Base-by-base conservation (phyloP, 2,329 filamentous ascomycete species). In the Paraphaeosphaeria minitans region DNA sequence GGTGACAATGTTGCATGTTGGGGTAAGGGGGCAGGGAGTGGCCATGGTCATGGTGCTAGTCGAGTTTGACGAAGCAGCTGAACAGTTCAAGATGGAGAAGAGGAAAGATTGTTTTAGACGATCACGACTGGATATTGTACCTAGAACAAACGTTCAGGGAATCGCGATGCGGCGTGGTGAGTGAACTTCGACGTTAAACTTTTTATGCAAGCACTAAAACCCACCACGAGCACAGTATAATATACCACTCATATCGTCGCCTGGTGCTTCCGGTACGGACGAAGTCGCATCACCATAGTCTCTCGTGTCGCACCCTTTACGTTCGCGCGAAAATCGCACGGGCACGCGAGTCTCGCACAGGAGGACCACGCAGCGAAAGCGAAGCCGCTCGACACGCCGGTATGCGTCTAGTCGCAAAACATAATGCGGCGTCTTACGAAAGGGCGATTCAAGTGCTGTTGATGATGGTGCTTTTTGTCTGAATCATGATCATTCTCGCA, bases 1-100 rank as follows among this genome's bases (percentile, higher is more conserved):
- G 0, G 82, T 80, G 2, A 83, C 62, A 45, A 83, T 81, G 48
- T 68, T 66, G 57, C 63, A 67, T 31, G 59, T 39, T 19, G 65
- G 61, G 13, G 16, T 54, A 21, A 55, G 51, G 41, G 33, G 29
- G 19, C 27, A 35, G 14, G 7, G 27, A 5, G 19, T 29, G 49
- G 21, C 12, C 31, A 48, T 48, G 5, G 31, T 37, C 19, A 3
- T 4, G 37, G n/a, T 19, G 37, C 16, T 19, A n/a, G 16, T n/a
- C n/a, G 16, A 39, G 16, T 16, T 39, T n/a, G 14, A n/a, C 37
- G 16, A 39, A n/a, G 37, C 16, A n/a, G 16, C 3, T 5, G 7
- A 19, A 39, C 16, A 4, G 16, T 8, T 3, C 14, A 14, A n/a
- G 37, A 39, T 39, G 4, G 14, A 39, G 7, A 39, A 39, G 37